Percentiles rank a stretch among this genome's conserved stretches.
These are phyloP conservation scores for Sphaceloma murrayae DNA, from an alignment of 2,329 filamentous ascomycete genomes.

Conservation along the genomic window DNA sequence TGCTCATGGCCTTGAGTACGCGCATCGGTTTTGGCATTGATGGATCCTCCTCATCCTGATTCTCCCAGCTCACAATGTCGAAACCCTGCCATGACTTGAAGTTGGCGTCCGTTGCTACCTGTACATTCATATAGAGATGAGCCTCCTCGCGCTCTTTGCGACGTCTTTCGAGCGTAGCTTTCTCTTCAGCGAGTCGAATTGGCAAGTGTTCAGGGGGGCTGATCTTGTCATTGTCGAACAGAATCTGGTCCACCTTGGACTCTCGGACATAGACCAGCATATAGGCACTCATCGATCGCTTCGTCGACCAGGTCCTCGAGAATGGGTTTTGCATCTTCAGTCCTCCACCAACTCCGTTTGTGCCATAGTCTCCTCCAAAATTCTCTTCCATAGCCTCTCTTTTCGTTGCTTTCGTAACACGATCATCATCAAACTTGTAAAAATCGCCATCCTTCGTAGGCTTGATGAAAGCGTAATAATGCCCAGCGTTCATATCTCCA, in stretches of 20 bases:
- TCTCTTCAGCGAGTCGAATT: slow-evolving; percentile 70
- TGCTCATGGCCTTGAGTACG: slow-evolving; percentile 62
- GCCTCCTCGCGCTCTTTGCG: slow-evolving; percentile 88
- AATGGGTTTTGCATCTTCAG: slow-evolving; percentile 53
- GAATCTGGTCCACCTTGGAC: slow-evolving; percentile 69
- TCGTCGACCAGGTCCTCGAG: slow-evolving; percentile 53
- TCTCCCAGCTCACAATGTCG: slow-evolving; percentile 58
- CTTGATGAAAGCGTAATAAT: slow-evolving; percentile 97
- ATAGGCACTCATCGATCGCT: slow-evolving; percentile 78
- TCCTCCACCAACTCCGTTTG: slow-evolving; percentile 46
- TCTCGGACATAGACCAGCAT: slow-evolving; percentile 98
- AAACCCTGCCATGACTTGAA: slow-evolving; percentile 76
- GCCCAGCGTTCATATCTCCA: slow-evolving; percentile 90
- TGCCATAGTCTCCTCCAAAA: slow-evolving; percentile 74
- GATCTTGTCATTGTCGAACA: slow-evolving; percentile 63
- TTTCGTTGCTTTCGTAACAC: slow-evolving; percentile 86
- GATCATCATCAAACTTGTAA: slow-evolving; percentile 95
- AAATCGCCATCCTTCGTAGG: slow-evolving; percentile 88
- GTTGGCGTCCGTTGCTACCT: slow-evolving; percentile 70
- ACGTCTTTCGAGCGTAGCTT: slow-evolving; percentile 61
- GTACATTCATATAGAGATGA: slow-evolving; percentile 80
- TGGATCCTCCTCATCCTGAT: slow-evolving; percentile 56
- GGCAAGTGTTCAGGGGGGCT: slow-evolving; percentile 77
- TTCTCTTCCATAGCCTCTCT: slow-evolving; percentile 93
- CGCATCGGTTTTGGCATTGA: slow-evolving; percentile 65